A percentile compares a stretch with the other conserved stretches of the same genome.
phyloP scores from a whole-genome alignment of 1,284 basidiomycete genomes.

The Cryptococcus sp. region DNA sequence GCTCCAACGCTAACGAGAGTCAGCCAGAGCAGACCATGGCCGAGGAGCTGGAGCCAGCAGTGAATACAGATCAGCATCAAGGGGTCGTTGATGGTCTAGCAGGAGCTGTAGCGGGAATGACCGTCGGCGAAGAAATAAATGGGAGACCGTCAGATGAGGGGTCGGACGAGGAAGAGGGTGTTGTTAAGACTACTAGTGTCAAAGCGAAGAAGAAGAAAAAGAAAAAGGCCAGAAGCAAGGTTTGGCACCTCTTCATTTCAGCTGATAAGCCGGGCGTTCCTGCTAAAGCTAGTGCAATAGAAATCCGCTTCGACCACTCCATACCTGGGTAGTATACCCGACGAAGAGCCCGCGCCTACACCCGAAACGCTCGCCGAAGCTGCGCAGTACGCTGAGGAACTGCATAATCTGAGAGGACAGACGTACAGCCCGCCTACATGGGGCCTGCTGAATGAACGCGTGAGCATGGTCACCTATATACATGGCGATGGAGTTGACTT shows the following conservation, averaged over 20 bases:
- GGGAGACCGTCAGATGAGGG: too few species aligned
- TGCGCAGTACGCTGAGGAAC: conserved; percentile 26
- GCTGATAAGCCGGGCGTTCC: neutral
- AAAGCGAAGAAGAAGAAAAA: conserved; percentile 29
- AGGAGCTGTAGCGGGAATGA: too few species aligned
- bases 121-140: too few species aligned
- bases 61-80: too few species aligned
- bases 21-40: too few species aligned
- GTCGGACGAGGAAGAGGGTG: too few species aligned
- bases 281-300: neutral
- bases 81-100: too few species aligned
- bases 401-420: conserved; percentile 12
- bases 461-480: conserved; percentile 8
- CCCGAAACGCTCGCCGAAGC: conserved; percentile 24
- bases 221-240: conserved; percentile 14
- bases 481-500: neutral
- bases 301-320: conserved; percentile 3
- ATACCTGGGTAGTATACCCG: conserved; percentile 26
- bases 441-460: conserved; percentile 28
- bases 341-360: conserved; percentile 14
- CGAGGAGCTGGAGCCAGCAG: too few species aligned
- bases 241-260: conserved; percentile 2
- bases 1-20: too few species aligned
- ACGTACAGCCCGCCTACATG: conserved; percentile 23
- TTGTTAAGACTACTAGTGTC: too few species aligned